Conservation (phyloP, 1,284 basidiomycete species). For the Cryptococcus amylolentus region DNA sequence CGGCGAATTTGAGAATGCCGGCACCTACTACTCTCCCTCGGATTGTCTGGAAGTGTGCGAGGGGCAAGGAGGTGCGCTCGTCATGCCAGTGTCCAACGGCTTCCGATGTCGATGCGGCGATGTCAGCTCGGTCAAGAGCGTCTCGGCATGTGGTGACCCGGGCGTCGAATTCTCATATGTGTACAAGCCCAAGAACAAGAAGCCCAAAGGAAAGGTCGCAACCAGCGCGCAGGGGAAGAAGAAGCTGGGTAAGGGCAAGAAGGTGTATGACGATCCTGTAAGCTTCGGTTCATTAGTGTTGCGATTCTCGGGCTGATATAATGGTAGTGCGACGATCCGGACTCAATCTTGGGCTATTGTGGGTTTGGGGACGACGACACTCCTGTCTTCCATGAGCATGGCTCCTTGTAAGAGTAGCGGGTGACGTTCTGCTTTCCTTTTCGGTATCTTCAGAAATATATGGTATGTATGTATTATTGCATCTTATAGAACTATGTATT, state of each 20-base stretch:
- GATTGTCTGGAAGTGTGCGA: slow-evolving; percentile 6
- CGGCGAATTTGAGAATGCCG: slow-evolving; percentile 2
- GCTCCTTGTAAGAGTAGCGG: slow-evolving; percentile 60
- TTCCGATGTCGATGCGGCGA: slow-evolving; percentile 8
- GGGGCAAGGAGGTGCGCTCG: slow-evolving; percentile 2
- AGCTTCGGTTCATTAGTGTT: neutral
- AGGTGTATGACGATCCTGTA: slow-evolving; percentile 9
- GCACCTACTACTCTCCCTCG: slow-evolving; percentile 3
- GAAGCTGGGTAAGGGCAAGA: neutral
- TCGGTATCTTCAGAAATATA: too few relatives aligned
- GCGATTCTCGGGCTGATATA: neutral
- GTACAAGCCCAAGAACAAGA: slow-evolving; percentile 4
- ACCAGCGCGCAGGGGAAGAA: neutral
- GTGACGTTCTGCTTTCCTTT: slow-evolving; percentile 33
- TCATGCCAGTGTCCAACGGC: neutral
- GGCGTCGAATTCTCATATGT: slow-evolving; percentile 8
- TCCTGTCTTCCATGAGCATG: slow-evolving; percentile 59
- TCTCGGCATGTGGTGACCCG: slow-evolving; percentile 6
- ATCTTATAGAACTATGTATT: too few relatives aligned
- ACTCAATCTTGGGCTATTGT: slow-evolving; percentile 6
- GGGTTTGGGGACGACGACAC: slow-evolving; percentile 52
- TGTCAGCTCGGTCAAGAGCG: slow-evolving; percentile 6
- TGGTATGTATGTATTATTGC: too few relatives aligned
- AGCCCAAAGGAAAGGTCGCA: neutral
- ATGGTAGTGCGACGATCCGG: slow-evolving; percentile 9